These are phyloP conservation scores for Naematelia encephala DNA, from an alignment of 768 basidiomycete genomes.

Conservation along the genomic window DNA sequence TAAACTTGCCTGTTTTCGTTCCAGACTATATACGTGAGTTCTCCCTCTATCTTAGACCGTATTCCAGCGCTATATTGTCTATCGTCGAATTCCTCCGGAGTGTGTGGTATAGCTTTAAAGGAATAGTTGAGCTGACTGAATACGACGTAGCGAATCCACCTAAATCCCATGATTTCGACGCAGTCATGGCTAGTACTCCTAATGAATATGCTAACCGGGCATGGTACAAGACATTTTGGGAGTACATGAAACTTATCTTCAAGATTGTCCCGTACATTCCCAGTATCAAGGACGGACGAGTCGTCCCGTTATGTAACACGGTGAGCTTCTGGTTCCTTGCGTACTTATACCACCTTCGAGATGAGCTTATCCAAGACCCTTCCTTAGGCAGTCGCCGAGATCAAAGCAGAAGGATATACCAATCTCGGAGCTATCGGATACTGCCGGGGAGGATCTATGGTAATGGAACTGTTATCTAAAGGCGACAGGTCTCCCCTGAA, in stretches of 20 bases:
- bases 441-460: constrained; percentile 34
- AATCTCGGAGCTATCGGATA: constrained; percentile 29
- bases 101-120: background rate
- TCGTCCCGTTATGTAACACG: constrained; percentile 16
- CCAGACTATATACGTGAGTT: constrained; percentile 41
- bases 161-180: constrained; percentile 11
- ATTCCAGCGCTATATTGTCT: too few relatives aligned
- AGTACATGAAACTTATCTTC: background rate
- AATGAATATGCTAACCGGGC: constrained; percentile 16
- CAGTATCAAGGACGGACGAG: background rate
- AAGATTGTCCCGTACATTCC: constrained; percentile 10
- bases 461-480: constrained; percentile 22
- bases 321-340: constrained; percentile 11
- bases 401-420: constrained; percentile 29
- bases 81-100: too few relatives aligned
- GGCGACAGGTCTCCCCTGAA: constrained; percentile 11
- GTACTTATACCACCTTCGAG: background rate
- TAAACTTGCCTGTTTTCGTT: constrained; percentile 30
- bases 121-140: constrained; percentile 1
- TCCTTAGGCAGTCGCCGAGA: constrained; percentile 27
- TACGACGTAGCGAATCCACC: constrained; percentile 23
- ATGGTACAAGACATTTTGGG: constrained; percentile 18
- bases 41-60: too few relatives aligned
- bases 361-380: too few relatives aligned
- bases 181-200: constrained; percentile 20